phyloP scores from a whole-genome alignment of 2,329 filamentous ascomycete genomes.

The Verticillium longisporum region DNA sequence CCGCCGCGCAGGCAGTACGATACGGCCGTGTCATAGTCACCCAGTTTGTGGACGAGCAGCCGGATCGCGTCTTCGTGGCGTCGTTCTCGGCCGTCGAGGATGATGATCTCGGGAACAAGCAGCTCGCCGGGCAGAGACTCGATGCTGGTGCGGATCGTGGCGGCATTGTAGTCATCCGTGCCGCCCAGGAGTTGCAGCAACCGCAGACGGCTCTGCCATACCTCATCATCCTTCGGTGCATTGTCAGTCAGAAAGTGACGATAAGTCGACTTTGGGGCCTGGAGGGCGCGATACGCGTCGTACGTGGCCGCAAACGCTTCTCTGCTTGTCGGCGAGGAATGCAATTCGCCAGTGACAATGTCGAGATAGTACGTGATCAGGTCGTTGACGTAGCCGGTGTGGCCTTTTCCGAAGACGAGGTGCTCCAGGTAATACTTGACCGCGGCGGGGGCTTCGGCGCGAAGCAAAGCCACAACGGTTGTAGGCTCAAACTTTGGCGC shows the following conservation, averaged over 20 bases:
- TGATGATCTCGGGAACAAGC: slow-evolving; percentile 91
- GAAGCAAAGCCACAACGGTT: slow-evolving; percentile 71
- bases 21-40: slow-evolving; percentile 92
- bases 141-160: slow-evolving; percentile 65
- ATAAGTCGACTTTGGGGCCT: slow-evolving; percentile 87
- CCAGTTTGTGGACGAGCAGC: slow-evolving; percentile 79
- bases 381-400: slow-evolving; percentile 80
- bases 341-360: slow-evolving; percentile 70
- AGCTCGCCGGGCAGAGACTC: slow-evolving; percentile 54
- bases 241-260: slow-evolving; percentile 89
- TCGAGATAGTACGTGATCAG: slow-evolving; percentile 90
- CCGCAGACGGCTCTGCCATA: slow-evolving; percentile 86
- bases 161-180: slow-evolving; percentile 74
- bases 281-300: slow-evolving; percentile 79
- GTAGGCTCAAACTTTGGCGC: slow-evolving; percentile 72
- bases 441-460: slow-evolving; percentile 73
- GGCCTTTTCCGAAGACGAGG: slow-evolving; percentile 83
- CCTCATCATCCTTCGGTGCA: slow-evolving; percentile 61
- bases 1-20: slow-evolving; percentile 89
- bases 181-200: slow-evolving; percentile 85
- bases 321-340: slow-evolving; percentile 59
- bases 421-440: slow-evolving; percentile 94
- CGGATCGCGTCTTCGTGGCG: slow-evolving; percentile 78
- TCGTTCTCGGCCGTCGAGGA: slow-evolving; percentile 78
- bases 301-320: slow-evolving; percentile 74